Evolutionary conservation across 2,329 filamentous ascomycete genomes (phyloP), one percentile per base, ranked within the genome.

Genomic region (Didymella keratinophila): DNA sequence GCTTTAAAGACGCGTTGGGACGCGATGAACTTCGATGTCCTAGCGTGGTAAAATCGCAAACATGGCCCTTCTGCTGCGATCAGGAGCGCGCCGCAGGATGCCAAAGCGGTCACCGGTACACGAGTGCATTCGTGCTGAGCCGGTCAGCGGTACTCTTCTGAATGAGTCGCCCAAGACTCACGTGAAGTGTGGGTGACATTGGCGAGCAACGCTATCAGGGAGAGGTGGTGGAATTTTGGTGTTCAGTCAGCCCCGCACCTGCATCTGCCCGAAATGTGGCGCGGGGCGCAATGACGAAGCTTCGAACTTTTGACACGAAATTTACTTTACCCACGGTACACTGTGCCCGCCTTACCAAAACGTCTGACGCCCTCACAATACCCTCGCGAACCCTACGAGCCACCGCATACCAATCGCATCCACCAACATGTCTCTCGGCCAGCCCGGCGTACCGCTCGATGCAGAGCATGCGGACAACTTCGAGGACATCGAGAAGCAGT

Each of bases 401-500:
- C 12, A 28, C n/a, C 39, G 8, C 14, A 34, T 25, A 36, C 11
- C 20, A 39, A 18, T 4, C 37, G 10, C 28, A 12, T 30, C 39
- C 20, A n/a, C 34, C 63, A 71, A 52, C 16, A 78, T 78, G 76
- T 76, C 76, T 68, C 69, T 76, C 52, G 61, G 65, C 52, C 69
- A 69, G 43, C 55, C 68, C 36, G 70, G 65, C 48, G 64, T 65
- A 30, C 62, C 58, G 52, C 58, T 81, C 64, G 77, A 78, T 60
- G 67, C 80, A 23, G 86, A 90, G 72, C 79, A 87, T 75, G 86
- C 87, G 34, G 85, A 89, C 73, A 91, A 91, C 78, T 82, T 88
- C 65, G 86, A 89, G 77, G 87, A 89, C 79, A 97, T 99, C 77
- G 95, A 99, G 86, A 97, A 97, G 85, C 95, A 98, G 79, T 99